Percentiles rank a stretch among this genome's conserved stretches.
phyloP scores from a whole-genome alignment of 2,329 filamentous ascomycete species.

The Pestalotiopsis sp. region DNA sequence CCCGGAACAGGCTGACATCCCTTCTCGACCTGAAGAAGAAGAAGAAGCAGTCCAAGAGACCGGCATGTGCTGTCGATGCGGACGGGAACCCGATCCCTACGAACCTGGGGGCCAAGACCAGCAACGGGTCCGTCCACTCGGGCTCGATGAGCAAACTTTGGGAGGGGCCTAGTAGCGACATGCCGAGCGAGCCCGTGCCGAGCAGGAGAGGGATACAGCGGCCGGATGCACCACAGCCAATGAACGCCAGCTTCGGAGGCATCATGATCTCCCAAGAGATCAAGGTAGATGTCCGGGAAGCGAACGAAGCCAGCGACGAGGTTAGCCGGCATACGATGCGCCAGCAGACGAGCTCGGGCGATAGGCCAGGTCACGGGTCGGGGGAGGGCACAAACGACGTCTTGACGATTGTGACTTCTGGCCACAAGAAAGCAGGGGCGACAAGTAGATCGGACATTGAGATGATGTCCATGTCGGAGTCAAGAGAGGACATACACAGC shows the following conservation, averaged over 20 bases:
- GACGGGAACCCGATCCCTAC: slow-evolving; percentile 32
- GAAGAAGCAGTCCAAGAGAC: slow-evolving; percentile 14
- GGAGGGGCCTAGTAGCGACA: slow-evolving; percentile 16
- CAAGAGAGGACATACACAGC: slow-evolving; percentile 22
- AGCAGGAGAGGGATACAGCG: slow-evolving; percentile 14
- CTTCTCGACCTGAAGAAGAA: slow-evolving; percentile 6
- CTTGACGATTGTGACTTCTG: slow-evolving; percentile 21
- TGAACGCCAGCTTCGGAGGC: slow-evolving; percentile 48
- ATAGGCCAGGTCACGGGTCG: slow-evolving; percentile 10
- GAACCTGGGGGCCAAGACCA: slow-evolving; percentile 24
- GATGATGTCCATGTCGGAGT: slow-evolving; percentile 26
- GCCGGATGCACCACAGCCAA: slow-evolving; percentile 17
- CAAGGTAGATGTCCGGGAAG: slow-evolving; percentile 49
- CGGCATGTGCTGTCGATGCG: slow-evolving; percentile 27
- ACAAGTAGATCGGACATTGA: slow-evolving; percentile 24
- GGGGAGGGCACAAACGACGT: slow-evolving; percentile 14
- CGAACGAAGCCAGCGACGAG: slow-evolving; percentile 28
- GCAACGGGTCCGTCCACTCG: slow-evolving; percentile 29
- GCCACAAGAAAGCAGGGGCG: slow-evolving; percentile 16
- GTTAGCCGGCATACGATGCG: slow-evolving; percentile 25
- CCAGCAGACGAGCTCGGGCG: slow-evolving; percentile 10
- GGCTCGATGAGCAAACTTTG: slow-evolving; percentile 37
- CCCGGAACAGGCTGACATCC: slow-evolving; percentile 16
- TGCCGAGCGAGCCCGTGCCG: slow-evolving; percentile 17
- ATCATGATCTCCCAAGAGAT: slow-evolving; percentile 67